Evolutionary conservation across 2,329 filamentous ascomycete genomes (phyloP).

Genomic region (Botryotinia globosa): DNA sequence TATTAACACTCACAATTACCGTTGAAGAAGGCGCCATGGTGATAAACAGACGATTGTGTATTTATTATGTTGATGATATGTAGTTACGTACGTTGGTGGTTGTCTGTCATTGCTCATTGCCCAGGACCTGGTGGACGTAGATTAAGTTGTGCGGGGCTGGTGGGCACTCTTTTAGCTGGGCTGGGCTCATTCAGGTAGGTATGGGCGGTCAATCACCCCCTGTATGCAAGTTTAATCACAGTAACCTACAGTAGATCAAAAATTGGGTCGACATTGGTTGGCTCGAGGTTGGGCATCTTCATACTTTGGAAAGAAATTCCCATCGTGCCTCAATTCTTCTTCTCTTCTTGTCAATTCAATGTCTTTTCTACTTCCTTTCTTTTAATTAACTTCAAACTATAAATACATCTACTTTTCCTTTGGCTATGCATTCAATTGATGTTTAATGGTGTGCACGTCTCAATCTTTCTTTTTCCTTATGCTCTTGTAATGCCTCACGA

Average conservation of each 20-base stretch:
- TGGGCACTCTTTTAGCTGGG: background rate
- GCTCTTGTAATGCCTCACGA: slow-evolving; percentile 15
- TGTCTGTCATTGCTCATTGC: background rate
- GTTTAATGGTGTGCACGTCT: background rate
- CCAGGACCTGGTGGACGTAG: too few species aligned
- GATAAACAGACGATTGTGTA: background rate
- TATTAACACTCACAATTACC: slow-evolving; percentile 25
- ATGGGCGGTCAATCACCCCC: background rate
- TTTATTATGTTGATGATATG: background rate
- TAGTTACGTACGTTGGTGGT: background rate
- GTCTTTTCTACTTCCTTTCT: background rate
- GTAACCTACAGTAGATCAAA: slow-evolving; percentile 1
- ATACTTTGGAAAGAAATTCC: background rate
- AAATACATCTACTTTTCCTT: background rate
- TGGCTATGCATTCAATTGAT: background rate
- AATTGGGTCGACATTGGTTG: slow-evolving; percentile 2
- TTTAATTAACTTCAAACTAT: background rate
- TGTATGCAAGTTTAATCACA: background rate
- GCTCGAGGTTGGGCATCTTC: slow-evolving; percentile 2
- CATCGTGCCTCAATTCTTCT: background rate
- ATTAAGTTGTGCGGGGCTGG: slow-evolving; percentile 8
- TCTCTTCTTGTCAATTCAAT: background rate
- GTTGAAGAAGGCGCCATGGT: slow-evolving; percentile 45
- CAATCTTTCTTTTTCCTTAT: background rate
- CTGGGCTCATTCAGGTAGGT: background rate